Conservation (phyloP, 441 rosid genomes). For the Hura crepitans region DNA sequence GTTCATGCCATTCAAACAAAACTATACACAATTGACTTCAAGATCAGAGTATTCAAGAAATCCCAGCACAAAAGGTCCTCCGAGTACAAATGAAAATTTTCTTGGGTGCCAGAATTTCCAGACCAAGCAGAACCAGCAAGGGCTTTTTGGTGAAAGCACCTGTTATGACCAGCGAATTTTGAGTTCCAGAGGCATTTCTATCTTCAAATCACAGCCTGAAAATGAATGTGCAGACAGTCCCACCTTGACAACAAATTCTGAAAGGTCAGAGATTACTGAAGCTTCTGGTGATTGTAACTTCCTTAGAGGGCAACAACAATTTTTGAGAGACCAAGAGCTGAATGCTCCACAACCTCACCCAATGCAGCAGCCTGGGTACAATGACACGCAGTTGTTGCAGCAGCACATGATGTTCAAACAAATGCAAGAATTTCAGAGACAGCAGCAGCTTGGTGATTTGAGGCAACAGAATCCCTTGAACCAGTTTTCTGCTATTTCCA, state of each 20-base stretch:
- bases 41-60: conserved; percentile 50
- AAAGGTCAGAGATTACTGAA: conserved; percentile 50
- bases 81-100: conserved; percentile 54
- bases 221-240: conserved; percentile 33
- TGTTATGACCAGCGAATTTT: conserved; percentile 47
- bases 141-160: conserved; percentile 51
- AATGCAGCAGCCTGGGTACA: conserved; percentile 54
- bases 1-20: conserved; percentile 44
- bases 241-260: conserved; percentile 34
- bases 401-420: conserved; percentile 59
- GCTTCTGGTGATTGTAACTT: conserved; percentile 56
- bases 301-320: conserved; percentile 55
- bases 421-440: conserved; percentile 55
- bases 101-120: conserved; percentile 47
- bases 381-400: conserved; percentile 64
- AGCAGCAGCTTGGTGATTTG: conserved; percentile 43
- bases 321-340: conserved; percentile 42
- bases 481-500: conserved; percentile 29
- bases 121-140: conserved; percentile 50
- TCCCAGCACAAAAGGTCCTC: conserved; percentile 41
- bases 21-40: conserved; percentile 45
- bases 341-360: conserved; percentile 36
- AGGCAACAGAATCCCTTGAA: conserved; percentile 35
- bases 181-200: conserved; percentile 47
- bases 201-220: conserved; percentile 36